Percentiles rank a stretch among this genome's conserved stretches.
phyloP scores from a whole-genome alignment of 441 rosid species.

The Brassica hybrid region DNA sequence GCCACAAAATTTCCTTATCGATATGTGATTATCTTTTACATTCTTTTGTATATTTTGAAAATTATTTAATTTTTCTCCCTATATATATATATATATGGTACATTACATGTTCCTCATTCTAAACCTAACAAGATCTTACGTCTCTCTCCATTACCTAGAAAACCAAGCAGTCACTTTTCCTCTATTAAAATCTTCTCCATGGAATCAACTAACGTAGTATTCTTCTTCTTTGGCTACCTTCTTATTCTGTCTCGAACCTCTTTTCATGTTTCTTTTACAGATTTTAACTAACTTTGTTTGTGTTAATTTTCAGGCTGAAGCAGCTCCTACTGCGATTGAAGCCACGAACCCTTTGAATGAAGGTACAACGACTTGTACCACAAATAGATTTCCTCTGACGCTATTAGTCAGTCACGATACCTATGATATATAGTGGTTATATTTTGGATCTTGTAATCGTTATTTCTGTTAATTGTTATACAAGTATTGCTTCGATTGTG shows the following conservation, averaged over 20 bases:
- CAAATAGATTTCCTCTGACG: background rate
- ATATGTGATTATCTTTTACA: no score
- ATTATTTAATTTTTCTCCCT: no score
- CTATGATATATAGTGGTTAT: background rate
- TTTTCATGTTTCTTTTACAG: background rate
- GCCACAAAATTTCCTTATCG: no score
- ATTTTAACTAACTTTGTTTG: background rate
- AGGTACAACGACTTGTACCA: background rate
- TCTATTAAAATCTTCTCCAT: background rate
- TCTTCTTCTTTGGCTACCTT: background rate
- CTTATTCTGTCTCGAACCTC: background rate
- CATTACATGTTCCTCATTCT: no score
- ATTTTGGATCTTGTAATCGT: background rate
- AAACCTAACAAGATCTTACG: no score
- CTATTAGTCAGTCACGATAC: background rate
- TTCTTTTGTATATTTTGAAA: no score
- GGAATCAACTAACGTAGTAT: constrained; percentile 4
- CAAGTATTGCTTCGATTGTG: background rate
- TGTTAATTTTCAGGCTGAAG: constrained; percentile 1
- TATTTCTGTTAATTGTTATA: background rate
- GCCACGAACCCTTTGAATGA: background rate
- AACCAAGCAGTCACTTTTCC: background rate
- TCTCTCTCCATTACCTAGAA: background rate
- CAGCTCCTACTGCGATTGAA: background rate
- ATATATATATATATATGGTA: no score